Base-by-base conservation (phyloP, 805 yeast species). In the Metschnikowia koreensis region DNA sequence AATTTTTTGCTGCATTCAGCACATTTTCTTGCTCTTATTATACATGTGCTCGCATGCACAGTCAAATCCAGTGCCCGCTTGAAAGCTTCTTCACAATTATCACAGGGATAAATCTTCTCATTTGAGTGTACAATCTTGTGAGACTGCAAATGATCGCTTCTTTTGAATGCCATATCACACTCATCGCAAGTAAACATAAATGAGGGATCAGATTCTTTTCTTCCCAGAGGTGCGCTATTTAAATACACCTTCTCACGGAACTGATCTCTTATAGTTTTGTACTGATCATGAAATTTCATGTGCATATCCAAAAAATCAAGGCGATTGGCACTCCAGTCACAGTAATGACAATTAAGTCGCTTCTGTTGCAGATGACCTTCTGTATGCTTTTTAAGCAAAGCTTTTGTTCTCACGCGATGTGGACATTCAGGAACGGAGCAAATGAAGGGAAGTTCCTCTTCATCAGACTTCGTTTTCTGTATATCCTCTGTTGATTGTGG, bases 321-420 rank as follows among this genome's bases (percentile, higher is more conserved):
- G 11, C 51, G 46, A 27, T 38, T 41, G n/a, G 51, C 15, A 5
- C 39, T 29, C 51, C 51, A 47, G 8, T 7, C 8, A 29, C 51
- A 47, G 40, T 42, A 47, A 22, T 16, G 37, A 27, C 51, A 47
- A 36, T 22, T 15, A 15, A 47, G 27, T 13, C 34, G 36, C 7
- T 38, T 11, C 13, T 31, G 16, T 15, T 29, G 11, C 6, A 11
- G n/a, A 36, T 47, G 51, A 7, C 51, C 51, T 27, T 26, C 34
- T 10, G 6, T 9, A 38, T 47, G 51, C 15, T 41, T 47, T 37
- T 38, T 16, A 12, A 45, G 40, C 28, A 26, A 16, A n/a, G 11
- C 26, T 28, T 38, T 38, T 31, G 28, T 16, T 4, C 9, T 26
- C 3, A 12, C 27, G 13, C 29, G 26, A 12, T 45, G 48, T 5